A percentile compares a stretch with the other conserved stretches of the same genome.
Evolutionary conservation across 306 rosid species (phyloP).

Genomic region (Herpetospermum pedunculosum): DNA sequence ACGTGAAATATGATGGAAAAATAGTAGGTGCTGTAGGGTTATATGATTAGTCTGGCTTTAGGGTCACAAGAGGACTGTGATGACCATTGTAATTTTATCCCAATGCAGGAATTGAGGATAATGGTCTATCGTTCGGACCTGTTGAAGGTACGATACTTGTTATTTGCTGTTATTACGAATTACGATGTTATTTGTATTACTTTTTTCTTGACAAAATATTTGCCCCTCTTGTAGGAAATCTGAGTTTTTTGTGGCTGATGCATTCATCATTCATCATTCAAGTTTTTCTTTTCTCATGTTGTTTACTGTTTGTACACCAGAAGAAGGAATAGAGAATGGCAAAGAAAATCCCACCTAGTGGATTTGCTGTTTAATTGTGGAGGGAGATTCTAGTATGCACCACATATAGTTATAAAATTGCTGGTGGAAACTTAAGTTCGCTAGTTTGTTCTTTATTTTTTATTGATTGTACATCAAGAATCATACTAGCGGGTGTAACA

Average conservation of each 20-base stretch:
- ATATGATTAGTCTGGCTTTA: neutral
- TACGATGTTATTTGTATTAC: slow-evolving; percentile 14
- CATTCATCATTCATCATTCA: neutral
- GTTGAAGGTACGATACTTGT: slow-evolving; percentile 67
- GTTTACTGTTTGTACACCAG: neutral
- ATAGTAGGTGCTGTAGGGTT: neutral
- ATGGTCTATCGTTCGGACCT: slow-evolving; percentile 73
- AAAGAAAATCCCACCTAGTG: neutral
- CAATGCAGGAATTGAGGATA: slow-evolving; percentile 72
- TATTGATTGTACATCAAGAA: neutral
- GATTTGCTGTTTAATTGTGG: neutral
- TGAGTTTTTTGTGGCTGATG: neutral
- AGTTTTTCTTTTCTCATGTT: neutral
- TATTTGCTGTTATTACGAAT: neutral
- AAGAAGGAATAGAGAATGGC: neutral
- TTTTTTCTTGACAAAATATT: neutral
- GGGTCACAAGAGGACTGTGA: neutral
- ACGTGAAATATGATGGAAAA: neutral
- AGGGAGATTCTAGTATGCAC: slow-evolving; percentile 7
- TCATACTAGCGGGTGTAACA: neutral
- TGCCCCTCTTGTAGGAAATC: neutral
- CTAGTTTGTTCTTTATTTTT: neutral
- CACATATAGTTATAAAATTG: neutral
- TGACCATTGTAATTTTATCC: slow-evolving; percentile 9
- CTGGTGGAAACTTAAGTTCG: neutral